Evolutionary conservation across 768 basidiomycete genomes (phyloP), one percentile per base, ranked within the genome.

Genomic region (Russula lepida): DNA sequence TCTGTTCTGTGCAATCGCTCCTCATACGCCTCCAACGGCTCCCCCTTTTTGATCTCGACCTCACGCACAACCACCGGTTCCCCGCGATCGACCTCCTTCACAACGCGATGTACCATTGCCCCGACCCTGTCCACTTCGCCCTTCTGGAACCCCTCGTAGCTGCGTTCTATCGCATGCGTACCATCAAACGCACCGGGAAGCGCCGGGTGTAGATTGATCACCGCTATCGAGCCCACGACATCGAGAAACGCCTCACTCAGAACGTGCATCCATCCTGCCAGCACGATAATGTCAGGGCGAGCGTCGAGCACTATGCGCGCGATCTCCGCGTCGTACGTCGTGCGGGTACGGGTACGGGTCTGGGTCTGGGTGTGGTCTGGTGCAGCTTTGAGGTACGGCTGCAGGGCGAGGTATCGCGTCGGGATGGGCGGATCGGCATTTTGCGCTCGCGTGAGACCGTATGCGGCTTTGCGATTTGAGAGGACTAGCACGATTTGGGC

Each of bases 211-310:
- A 99, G 77, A 71, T 98, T 99, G 76, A 99, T 95, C 64, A 97
- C 89, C 0, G 92, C 86, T 2, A 95, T 81, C 4, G 60, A 81
- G 51, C 79, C 76, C 54, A 91, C 71, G 33, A 84, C 77, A 21
- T 90, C 82, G 61, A 98, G 73, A 72, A 98, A 98, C 0, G 75
- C 76, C 55, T 90, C 86, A 59, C 86, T 84, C 60, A 98, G 79
- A 68, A 98, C 91, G 69, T 98, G 95, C 95, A 99, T 98, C 92
- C 93, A 99, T 0, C 97, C 97, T 0, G 95, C 97, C n/a, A 98
- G 79, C 7, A 98, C 89, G 51, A 98, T 82, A 27, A 95, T 71
- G 72, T 98, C 91, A 0, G 95, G 95, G 33, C 75, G 73, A 21
- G 77, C 81, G 27, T 73, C 70, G 6, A 88, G 68, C 4, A 92